These are phyloP conservation scores for Trichoderma polysporum DNA, from an alignment of 2,329 filamentous ascomycete genomes.

Conservation along the genomic window DNA sequence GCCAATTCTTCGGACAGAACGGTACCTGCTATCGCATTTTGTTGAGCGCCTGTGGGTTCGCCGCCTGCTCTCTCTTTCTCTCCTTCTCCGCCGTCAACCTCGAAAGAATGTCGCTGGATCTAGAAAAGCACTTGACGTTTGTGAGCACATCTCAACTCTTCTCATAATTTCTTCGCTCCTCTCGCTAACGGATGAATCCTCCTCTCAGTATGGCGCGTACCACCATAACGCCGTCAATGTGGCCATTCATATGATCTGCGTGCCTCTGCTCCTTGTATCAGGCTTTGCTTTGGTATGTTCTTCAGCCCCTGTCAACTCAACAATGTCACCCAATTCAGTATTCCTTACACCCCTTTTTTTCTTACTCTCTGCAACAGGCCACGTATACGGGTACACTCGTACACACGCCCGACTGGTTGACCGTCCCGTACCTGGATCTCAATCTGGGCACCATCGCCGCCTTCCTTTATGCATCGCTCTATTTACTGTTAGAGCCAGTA, in stretches of 20 bases:
- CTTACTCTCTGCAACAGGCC: slow-evolving; percentile 43
- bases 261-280: slow-evolving; percentile 72
- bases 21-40: neutral
- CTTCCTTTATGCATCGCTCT: slow-evolving; percentile 72
- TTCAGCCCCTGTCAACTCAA: neutral
- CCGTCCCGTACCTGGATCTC: slow-evolving; percentile 64
- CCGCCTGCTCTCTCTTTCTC: neutral
- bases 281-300: slow-evolving; percentile 67
- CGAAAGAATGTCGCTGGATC: slow-evolving; percentile 63
- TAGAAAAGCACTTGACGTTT: slow-evolving; percentile 80
- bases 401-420: slow-evolving; percentile 65
- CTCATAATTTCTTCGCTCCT: neutral
- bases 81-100: slow-evolving; percentile 10
- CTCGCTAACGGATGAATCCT: slow-evolving; percentile 15
- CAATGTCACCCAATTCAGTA: neutral
- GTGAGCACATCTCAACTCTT: slow-evolving; percentile 49
- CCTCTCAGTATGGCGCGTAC: slow-evolving; percentile 75
- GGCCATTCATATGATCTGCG: slow-evolving; percentile 75
- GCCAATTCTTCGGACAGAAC: slow-evolving; percentile 14
- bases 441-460: slow-evolving; percentile 66
- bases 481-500: slow-evolving; percentile 90
- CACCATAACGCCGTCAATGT: slow-evolving; percentile 77
- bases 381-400: slow-evolving; percentile 64
- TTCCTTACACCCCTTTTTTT: slow-evolving; percentile 12
- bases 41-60: neutral